Base-by-base conservation (phyloP, 345 rosid genomes). In the Schrenkiella parvula region DNA sequence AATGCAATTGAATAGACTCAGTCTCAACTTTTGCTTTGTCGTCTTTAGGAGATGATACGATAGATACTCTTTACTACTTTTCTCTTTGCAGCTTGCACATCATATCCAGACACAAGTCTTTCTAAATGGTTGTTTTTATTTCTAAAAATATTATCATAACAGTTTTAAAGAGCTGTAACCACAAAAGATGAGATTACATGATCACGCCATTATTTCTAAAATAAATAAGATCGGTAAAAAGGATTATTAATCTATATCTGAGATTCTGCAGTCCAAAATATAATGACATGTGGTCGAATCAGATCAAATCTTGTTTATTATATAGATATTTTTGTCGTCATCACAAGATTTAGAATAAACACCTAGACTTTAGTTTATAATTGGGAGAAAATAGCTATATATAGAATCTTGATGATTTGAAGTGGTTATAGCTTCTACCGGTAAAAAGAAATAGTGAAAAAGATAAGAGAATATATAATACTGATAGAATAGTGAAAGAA, bases 31-130 rank as follows among this genome's bases (percentile, higher is more conserved):
- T 63, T 31, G 46, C 25, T 44, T 44, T 65, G 71, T 73, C 66
- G 52, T 31, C 50, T 66, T 66, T 21, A 22, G 28, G 18, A 28
- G 53, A 10, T 62, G 67, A 28, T 62, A 43, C 55, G 68, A 64
- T 64, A 19, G 70, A 65, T 48, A 17, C 15, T 44, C 48, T 73
- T 25, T 43, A n/a, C n/a, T 34, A 50, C 57, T 48, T 71, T 72
- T 46, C 12, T 56, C 66, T 32, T 56, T 56, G 41, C 61, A 18
- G 42, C 61, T 35, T 55, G 42, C 77, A 65, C 42, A 65, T 64
- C 10, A 43, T 18, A 46, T 46, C 42, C 39, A 2, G 58, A 64
- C 77, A 73, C 77, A 71, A 64, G 66, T 73, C 58, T 25, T 65
- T 54, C 63, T 55, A 34, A 28, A 25, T 32, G 4, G 41, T 65